Percentiles rank a stretch among this genome's conserved stretches.
Evolutionary conservation across 2,329 filamentous ascomycete species (phyloP).

Genomic region (Penicillium brasilianum): DNA sequence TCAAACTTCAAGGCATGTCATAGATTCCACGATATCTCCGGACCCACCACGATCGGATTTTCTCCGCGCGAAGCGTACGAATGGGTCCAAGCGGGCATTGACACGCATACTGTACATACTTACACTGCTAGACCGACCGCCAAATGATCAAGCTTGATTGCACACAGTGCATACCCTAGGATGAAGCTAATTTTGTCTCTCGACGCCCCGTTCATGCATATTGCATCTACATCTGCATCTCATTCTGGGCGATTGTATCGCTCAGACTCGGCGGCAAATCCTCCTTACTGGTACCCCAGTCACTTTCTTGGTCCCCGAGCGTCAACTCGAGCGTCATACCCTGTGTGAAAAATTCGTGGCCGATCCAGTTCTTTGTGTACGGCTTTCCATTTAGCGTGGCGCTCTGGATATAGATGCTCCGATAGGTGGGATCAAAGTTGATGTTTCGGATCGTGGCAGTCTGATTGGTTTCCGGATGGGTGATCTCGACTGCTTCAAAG

Average conservation of each 20-base stretch:
- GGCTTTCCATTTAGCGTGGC: slow-evolving; percentile 65
- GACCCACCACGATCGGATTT: slow-evolving; percentile 21
- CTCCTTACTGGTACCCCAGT: slow-evolving; percentile 63
- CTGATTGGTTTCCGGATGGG: slow-evolving; percentile 61
- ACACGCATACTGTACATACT: background rate
- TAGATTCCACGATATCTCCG: background rate
- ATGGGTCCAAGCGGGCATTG: background rate
- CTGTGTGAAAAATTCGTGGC: slow-evolving; percentile 69
- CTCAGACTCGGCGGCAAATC: slow-evolving; percentile 62
- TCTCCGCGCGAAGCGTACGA: slow-evolving; percentile 3
- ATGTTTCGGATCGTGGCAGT: slow-evolving; percentile 63
- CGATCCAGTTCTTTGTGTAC: slow-evolving; percentile 69
- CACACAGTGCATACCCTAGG: background rate
- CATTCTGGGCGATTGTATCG: slow-evolving; percentile 19
- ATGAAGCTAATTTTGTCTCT: background rate
- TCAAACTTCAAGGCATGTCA: background rate
- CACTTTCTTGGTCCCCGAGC: slow-evolving; percentile 64
- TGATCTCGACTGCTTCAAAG: slow-evolving; percentile 64
- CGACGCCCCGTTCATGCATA: slow-evolving; percentile 9
- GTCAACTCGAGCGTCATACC: slow-evolving; percentile 67
- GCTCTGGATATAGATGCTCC: slow-evolving; percentile 67
- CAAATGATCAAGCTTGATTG: slow-evolving; percentile 9
- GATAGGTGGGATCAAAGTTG: slow-evolving; percentile 64
- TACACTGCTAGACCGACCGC: slow-evolving; percentile 11
- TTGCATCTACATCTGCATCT: slow-evolving; percentile 3